These are phyloP conservation scores for Viola odorata DNA, from an alignment of 345 rosid genomes.

Conservation along the genomic window DNA sequence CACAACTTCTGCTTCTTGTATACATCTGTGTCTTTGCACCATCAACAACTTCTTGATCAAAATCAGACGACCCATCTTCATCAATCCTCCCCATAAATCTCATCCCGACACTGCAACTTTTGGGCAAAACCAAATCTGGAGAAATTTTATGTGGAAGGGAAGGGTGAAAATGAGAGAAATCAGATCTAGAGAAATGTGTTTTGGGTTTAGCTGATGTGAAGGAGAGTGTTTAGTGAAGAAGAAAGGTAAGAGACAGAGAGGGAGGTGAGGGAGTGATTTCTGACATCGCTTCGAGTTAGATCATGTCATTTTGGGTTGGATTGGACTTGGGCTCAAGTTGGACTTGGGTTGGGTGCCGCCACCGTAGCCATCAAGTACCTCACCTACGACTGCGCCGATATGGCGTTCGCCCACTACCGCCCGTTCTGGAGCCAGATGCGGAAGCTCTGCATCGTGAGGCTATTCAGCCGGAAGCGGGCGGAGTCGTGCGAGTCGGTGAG, in stretches of 20 bases:
- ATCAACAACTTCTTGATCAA: slow-evolving; percentile 21
- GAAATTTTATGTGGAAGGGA: background rate
- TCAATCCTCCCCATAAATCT: slow-evolving; percentile 51
- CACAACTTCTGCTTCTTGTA: slow-evolving; percentile 44
- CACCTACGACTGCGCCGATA: too few species aligned
- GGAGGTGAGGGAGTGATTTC: background rate
- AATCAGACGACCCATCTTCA: slow-evolving; percentile 36
- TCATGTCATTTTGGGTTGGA: too few species aligned
- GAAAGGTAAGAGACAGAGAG: background rate
- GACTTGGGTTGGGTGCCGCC: background rate
- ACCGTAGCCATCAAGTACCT: too few species aligned
- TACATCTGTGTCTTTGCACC: slow-evolving; percentile 13
- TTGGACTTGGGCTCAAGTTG: background rate
- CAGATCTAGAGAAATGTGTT: too few species aligned
- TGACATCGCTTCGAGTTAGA: too few species aligned
- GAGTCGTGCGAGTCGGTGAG: too few species aligned
- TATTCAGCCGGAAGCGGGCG: too few species aligned
- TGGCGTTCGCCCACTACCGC: too few species aligned
- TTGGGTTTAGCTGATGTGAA: background rate
- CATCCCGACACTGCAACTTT: slow-evolving; percentile 44
- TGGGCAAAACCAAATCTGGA: slow-evolving; percentile 40
- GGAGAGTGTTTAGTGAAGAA: too few species aligned
- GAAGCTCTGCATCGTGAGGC: too few species aligned
- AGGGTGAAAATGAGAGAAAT: background rate
- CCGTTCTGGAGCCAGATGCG: too few species aligned